phyloP scores from a whole-genome alignment of 768 basidiomycete genomes.

The Collybia sordida region DNA sequence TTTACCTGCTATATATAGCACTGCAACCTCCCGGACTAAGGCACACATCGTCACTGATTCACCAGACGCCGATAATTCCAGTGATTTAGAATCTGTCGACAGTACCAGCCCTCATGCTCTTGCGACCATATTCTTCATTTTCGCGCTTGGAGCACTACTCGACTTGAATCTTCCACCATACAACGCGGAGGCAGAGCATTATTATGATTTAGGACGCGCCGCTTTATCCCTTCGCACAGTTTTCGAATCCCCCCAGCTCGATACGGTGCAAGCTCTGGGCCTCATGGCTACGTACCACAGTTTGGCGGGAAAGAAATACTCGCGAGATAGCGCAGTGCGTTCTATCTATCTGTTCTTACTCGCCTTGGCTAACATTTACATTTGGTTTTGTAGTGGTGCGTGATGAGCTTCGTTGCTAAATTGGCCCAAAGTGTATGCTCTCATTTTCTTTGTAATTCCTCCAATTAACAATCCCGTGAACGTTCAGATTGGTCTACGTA shows the following conservation, averaged over 20 bases:
- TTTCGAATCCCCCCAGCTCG: conserved; percentile 54
- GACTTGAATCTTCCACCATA: conserved; percentile 51
- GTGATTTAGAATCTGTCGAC: not conserved
- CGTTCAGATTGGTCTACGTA: conserved; percentile 41
- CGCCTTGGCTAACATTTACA: conserved; percentile 18
- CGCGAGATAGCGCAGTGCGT: conserved; percentile 42
- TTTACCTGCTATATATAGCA: conserved; percentile 38
- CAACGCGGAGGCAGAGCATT: conserved; percentile 59
- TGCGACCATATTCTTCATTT: conserved; percentile 54
- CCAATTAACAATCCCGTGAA: not conserved
- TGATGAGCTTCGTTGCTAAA: conserved; percentile 59
- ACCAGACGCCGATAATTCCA: not conserved
- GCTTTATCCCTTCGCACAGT: conserved; percentile 50
- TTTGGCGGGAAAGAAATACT: conserved; percentile 51
- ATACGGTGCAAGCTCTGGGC: conserved; percentile 59
- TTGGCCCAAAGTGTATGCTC: conserved; percentile 51
- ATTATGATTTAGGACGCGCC: conserved; percentile 56
- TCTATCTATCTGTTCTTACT: conserved; percentile 14
- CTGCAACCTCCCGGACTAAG: conserved; percentile 13
- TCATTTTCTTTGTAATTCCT: not conserved
- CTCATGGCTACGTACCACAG: conserved; percentile 57
- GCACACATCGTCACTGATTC: conserved; percentile 11
- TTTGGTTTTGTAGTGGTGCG: conserved; percentile 39
- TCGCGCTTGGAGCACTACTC: conserved; percentile 62
- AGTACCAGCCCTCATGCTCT: conserved; percentile 43